Evolutionary conservation across 108 stramenopile genomes (phyloP), one percentile per base, ranked within the genome.

Genomic region (Cyclotella cryptica): DNA sequence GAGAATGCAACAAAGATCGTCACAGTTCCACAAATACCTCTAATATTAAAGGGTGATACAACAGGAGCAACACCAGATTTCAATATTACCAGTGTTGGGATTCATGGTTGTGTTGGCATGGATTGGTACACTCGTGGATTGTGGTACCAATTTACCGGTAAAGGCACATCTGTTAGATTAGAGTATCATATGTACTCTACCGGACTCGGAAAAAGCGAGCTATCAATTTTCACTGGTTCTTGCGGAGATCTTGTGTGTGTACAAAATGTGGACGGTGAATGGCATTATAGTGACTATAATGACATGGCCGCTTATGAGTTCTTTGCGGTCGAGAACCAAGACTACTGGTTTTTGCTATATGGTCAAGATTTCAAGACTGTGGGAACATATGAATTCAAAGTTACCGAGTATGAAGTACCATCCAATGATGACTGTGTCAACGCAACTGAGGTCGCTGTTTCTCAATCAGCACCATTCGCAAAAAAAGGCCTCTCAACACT

Each of bases 1-100:
- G 46, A 46, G 30, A 59, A 19, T 18, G 71, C 71, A 49, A 62
- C 41, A 29, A 26, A 5, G 18, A 52, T 58, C 19, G 19, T n/a
- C 10, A 17, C 57, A 9, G 7, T 28, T 27, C 70, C 70, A 10
- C 18, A 44, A 17, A 12, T 39, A 17, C 63, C 58, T 13, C 2
- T 22, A 9, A 69, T 69, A 40, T 43, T n/a, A 0, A 69, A 39
- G 7, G 67, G 67, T 1, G 39, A 27, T 19, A 14, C 18, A 9
- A 10, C 42, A 9, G 69, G 69, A 24, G 69, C 69, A 29, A 58
- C 69, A 10, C 69, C 69, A 10, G 69, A 71, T n/a, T 71, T 71
- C 43, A 10, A 52, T 6, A 24, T 35, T 29, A 28, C 27, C 51
- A 53, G 27, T 49, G 14, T 52, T 35, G 67, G n/a, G 1, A 17